A percentile compares a stretch with the other conserved stretches of the same genome.
Conservation (phyloP, 495 filamentous ascomycete genomes). For the Apiosordaria backusii region DNA sequence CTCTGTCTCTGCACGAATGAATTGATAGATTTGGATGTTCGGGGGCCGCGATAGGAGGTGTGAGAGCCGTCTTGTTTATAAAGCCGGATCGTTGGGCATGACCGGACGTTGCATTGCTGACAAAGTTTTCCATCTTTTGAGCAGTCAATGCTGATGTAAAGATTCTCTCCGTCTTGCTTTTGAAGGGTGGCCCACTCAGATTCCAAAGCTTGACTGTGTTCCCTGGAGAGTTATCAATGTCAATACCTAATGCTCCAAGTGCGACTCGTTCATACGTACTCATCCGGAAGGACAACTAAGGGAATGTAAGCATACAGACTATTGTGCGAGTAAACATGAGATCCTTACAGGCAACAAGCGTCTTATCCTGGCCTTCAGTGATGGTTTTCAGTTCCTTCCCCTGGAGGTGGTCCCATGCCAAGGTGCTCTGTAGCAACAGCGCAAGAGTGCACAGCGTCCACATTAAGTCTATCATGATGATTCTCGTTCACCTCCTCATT, state of each 20-base stretch:
- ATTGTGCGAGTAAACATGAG: slow-evolving; percentile 1
- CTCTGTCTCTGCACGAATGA: slow-evolving; percentile 38
- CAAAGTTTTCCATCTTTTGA: slow-evolving; percentile 37
- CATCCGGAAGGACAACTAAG: slow-evolving; percentile 1
- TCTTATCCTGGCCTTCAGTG: slow-evolving; percentile 32
- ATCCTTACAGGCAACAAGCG: slow-evolving; percentile 49
- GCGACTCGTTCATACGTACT: too few relatives aligned
- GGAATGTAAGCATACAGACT: neutral
- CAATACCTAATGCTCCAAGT: too few relatives aligned
- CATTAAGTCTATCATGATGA: neutral
- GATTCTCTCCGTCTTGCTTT: slow-evolving; percentile 22
- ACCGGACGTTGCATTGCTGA: slow-evolving; percentile 36
- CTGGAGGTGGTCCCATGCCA: slow-evolving; percentile 38
- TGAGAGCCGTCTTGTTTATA: slow-evolving; percentile 33
- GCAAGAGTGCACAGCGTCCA: slow-evolving; percentile 14
- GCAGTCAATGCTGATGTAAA: slow-evolving; percentile 43
- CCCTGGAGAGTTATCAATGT: slow-evolving; percentile 19
- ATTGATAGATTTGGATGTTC: slow-evolving; percentile 37
- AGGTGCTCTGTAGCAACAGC: slow-evolving; percentile 12
- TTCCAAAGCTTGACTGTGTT: slow-evolving; percentile 37
- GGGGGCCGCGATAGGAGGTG: slow-evolving; percentile 41
- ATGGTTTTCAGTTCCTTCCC: slow-evolving; percentile 30
- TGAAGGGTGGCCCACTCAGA: slow-evolving; percentile 37
- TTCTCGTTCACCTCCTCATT: neutral
- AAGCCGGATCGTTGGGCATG: slow-evolving; percentile 49